Conservation (phyloP, 257 asterid species). For the Solanum megistacrolobum region DNA sequence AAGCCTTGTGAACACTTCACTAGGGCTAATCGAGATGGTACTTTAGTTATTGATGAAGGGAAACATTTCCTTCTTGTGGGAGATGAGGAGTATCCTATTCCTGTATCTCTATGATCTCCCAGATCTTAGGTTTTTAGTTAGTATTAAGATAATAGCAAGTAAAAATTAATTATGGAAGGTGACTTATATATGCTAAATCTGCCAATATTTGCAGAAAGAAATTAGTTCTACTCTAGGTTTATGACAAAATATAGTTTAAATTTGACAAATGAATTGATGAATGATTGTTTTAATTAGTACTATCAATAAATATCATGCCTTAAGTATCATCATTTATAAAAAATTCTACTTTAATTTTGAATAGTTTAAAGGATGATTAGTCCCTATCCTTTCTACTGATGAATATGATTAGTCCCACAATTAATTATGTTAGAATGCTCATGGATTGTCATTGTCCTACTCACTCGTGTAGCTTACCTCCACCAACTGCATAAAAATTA, state of each 20-base stretch:
- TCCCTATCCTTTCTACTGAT: not conserved
- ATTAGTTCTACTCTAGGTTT: not conserved
- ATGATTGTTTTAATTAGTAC: too few species aligned
- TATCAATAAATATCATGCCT: not conserved
- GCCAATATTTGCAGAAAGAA: not conserved
- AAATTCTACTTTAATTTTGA: not conserved
- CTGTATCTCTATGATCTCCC: slow-evolving; percentile 12
- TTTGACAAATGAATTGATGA: not conserved
- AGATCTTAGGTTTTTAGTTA: not conserved
- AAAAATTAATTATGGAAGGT: not conserved
- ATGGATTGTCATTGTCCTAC: not conserved
- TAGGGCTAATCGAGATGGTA: slow-evolving; percentile 34
- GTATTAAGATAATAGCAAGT: not conserved
- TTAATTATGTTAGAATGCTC: not conserved
- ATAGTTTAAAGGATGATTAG: not conserved
- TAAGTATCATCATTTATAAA: not conserved
- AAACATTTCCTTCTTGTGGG: slow-evolving; percentile 24
- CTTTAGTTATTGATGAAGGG: slow-evolving; percentile 41
- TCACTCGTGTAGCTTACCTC: not conserved
- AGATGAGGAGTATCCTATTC: slow-evolving; percentile 30
- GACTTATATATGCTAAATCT: not conserved
- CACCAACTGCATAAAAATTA: not conserved
- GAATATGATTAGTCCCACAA: not conserved
- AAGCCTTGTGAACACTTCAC: slow-evolving; percentile 46
- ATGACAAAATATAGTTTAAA: not conserved